These are phyloP conservation scores for bread wheat (Triticum aestivum) DNA, from an alignment of 176 grass and related monocot genomes.

Conservation along the genomic window DNA sequence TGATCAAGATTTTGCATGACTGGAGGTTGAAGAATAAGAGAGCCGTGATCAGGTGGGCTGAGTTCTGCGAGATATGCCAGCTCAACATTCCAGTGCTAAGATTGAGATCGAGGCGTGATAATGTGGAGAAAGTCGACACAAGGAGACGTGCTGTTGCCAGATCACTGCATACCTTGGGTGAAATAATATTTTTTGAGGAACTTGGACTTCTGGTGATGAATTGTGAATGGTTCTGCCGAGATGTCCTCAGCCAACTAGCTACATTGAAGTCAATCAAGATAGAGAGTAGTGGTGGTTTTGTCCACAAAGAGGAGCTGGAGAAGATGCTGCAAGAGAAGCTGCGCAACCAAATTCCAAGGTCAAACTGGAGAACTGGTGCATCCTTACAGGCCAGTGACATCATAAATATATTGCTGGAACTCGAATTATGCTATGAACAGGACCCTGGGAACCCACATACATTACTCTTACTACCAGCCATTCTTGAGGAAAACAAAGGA, in stretches of 20 bases:
- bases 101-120: constrained; percentile 76
- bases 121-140: constrained; percentile 60
- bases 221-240: constrained; percentile 67
- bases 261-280: constrained; percentile 53
- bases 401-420: constrained; percentile 73
- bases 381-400: constrained; percentile 66
- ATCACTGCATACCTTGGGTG: constrained; percentile 67
- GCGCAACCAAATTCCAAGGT: constrained; percentile 35
- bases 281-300: constrained; percentile 67
- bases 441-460: constrained; percentile 72
- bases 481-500: constrained; percentile 68
- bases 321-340: constrained; percentile 59
- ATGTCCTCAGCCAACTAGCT: constrained; percentile 58
- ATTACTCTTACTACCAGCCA: constrained; percentile 62
- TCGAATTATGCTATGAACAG: constrained; percentile 87
- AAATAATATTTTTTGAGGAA: constrained; percentile 81
- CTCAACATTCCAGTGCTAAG: constrained; percentile 62
- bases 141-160: constrained; percentile 58
- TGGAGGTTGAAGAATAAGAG: constrained; percentile 74
- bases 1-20: constrained; percentile 60
- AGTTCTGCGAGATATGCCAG: constrained; percentile 85
- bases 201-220: constrained; percentile 75
- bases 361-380: constrained; percentile 45
- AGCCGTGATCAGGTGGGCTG: constrained; percentile 67
- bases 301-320: constrained; percentile 67